phyloP scores from a whole-genome alignment of 2,329 filamentous ascomycete genomes.

The Acrodontium crateriforme region DNA sequence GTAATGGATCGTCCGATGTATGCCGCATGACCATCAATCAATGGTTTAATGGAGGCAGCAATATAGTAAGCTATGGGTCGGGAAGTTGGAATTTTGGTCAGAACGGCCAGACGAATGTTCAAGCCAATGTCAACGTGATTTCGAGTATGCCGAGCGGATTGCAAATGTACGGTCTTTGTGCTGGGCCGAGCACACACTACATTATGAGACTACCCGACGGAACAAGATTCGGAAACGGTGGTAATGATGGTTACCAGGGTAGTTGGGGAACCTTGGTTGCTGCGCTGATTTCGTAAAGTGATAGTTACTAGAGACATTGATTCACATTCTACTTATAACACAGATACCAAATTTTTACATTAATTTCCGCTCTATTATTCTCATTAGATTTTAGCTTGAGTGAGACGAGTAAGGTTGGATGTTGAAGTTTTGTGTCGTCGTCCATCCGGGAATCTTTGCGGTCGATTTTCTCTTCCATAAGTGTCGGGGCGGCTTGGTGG shows the following conservation, averaged over 20 bases:
- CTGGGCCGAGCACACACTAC: constrained; percentile 2
- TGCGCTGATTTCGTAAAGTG: background rate
- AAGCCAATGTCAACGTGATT: constrained; percentile 5
- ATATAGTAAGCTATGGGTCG: constrained; percentile 23
- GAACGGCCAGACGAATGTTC: no score
- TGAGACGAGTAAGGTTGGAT: no score
- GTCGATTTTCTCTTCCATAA: no score
- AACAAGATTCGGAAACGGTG: constrained; percentile 1
- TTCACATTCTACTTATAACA: no score
- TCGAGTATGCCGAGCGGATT: constrained; percentile 1
- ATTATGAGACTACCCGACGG: constrained; percentile 5
- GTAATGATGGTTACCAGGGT: constrained; percentile 3
- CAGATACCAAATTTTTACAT: no score
- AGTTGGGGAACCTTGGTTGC: constrained; percentile 6
- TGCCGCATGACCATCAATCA: constrained; percentile 18
- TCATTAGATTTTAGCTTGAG: no score
- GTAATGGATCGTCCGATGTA: constrained; percentile 5
- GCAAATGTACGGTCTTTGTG: constrained; percentile 5
- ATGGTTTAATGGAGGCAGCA: constrained; percentile 8
- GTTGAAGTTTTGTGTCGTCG: no score
- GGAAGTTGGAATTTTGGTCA: constrained; percentile 24
- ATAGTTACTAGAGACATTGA: no score
- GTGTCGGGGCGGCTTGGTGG: no score
- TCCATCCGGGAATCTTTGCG: no score
- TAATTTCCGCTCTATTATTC: no score